Conservation (phyloP, 495 filamentous ascomycete genomes). For the Aspergillus diversus region DNA sequence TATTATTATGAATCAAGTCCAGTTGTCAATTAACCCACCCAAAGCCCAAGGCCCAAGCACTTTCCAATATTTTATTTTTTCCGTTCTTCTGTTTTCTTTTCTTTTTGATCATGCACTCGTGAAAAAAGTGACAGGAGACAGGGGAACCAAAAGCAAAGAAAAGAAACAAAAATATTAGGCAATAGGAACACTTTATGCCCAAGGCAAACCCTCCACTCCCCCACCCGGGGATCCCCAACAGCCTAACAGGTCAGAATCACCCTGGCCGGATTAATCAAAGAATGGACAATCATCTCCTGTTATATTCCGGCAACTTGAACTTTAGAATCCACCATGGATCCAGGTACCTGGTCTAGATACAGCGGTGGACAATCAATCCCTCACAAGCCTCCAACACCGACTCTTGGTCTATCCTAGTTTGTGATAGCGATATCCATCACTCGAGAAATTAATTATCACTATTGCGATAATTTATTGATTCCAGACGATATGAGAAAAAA, state of each 20-base stretch:
- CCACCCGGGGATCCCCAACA: background rate
- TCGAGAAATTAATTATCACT: background rate
- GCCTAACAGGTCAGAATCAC: background rate
- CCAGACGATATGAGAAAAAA: background rate
- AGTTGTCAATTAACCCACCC: too few relatives aligned
- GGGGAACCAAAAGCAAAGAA: too few relatives aligned
- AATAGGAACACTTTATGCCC: too few relatives aligned
- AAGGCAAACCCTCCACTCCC: too few relatives aligned
- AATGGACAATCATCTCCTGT: background rate
- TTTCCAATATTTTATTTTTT: too few relatives aligned
- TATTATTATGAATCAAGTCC: too few relatives aligned
- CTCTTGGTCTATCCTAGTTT: background rate
- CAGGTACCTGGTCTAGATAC: slow-evolving; percentile 2
- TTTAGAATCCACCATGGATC: background rate
- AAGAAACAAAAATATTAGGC: too few relatives aligned
- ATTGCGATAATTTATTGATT: background rate
- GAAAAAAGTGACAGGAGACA: too few relatives aligned
- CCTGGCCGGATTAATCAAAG: background rate
- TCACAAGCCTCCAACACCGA: background rate
- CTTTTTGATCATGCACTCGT: too few relatives aligned
- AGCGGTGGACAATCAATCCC: background rate
- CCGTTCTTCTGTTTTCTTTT: too few relatives aligned
- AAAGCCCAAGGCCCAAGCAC: too few relatives aligned
- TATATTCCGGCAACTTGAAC: background rate
- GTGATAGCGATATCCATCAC: background rate